Conservation (phyloP, 495 filamentous ascomycete species). For the Penicillium turbatum region DNA sequence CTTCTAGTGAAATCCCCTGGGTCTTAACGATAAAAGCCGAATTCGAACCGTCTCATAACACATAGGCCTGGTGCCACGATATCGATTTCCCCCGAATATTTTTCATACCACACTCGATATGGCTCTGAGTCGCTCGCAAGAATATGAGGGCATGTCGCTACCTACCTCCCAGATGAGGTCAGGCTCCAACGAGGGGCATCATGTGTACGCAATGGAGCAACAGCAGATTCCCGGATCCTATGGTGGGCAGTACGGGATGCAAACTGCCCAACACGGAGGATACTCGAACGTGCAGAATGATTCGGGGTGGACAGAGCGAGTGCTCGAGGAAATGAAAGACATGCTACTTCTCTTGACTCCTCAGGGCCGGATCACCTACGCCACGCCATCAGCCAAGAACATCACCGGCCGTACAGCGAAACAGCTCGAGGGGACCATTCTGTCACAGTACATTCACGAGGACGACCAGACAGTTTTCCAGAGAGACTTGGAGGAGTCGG, state of each 20-base stretch:
- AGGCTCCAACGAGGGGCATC: slow-evolving; percentile 12
- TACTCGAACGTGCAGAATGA: slow-evolving; percentile 80
- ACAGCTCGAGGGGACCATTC: slow-evolving; percentile 68
- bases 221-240: slow-evolving; percentile 18
- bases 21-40: not conserved
- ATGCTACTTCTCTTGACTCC: slow-evolving; percentile 82
- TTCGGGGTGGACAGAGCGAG: slow-evolving; percentile 82
- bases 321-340: slow-evolving; percentile 86
- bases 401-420: slow-evolving; percentile 71
- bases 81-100: not conserved
- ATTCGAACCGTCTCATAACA: not conserved
- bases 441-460: slow-evolving; percentile 77
- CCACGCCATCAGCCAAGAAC: slow-evolving; percentile 71
- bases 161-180: slow-evolving; percentile 9
- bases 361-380: slow-evolving; percentile 77
- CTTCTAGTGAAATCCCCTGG: not conserved
- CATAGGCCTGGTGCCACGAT: not conserved
- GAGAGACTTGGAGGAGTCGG: slow-evolving; percentile 86
- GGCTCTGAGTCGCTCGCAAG: slow-evolving; percentile 15
- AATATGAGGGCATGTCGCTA: slow-evolving; percentile 9
- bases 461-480: slow-evolving; percentile 85
- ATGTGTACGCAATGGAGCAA: slow-evolving; percentile 13
- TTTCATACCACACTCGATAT: slow-evolving; percentile 5
- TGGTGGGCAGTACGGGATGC: slow-evolving; percentile 48
- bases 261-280: slow-evolving; percentile 43